A percentile compares a stretch with the other conserved stretches of the same genome.
Evolutionary conservation across 495 filamentous ascomycete species (phyloP).

Genomic region (Cladorrhinum samala): DNA sequence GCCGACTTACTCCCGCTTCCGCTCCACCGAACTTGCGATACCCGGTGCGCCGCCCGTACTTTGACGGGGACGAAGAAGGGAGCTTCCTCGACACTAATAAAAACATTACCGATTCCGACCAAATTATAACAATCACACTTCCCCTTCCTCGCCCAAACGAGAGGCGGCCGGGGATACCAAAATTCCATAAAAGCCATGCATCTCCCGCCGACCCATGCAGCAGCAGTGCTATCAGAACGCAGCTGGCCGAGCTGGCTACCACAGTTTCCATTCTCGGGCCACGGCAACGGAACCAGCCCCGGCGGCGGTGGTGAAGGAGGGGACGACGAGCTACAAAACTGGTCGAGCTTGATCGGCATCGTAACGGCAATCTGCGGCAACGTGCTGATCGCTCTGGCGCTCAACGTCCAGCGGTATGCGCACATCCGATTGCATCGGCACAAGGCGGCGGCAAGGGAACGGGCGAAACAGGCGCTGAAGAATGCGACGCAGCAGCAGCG

Average conservation of each 20-base stretch:
- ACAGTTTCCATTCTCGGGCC: not conserved
- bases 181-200: conserved; percentile 17
- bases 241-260: conserved; percentile 4
- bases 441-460: conserved; percentile 36
- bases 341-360: conserved; percentile 93
- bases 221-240: not conserved
- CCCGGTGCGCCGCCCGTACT: not conserved
- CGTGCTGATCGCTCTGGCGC: conserved; percentile 85
- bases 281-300: conserved; percentile 27
- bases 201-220: conserved; percentile 2
- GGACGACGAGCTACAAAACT: conserved; percentile 55
- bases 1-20: not conserved
- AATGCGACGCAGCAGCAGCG: conserved; percentile 8
- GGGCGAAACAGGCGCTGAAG: conserved; percentile 43
- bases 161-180: not conserved
- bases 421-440: conserved; percentile 66
- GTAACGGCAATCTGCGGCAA: conserved; percentile 86
- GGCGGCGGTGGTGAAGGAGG: too few relatives aligned
- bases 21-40: not conserved
- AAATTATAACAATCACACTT: too few relatives aligned
- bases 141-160: too few relatives aligned
- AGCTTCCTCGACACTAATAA: too few relatives aligned
- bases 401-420: conserved; percentile 94
- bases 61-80: not conserved
- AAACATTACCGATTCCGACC: too few relatives aligned